Conservation (phyloP, 345 rosid species). For the Balakata baccata region DNA sequence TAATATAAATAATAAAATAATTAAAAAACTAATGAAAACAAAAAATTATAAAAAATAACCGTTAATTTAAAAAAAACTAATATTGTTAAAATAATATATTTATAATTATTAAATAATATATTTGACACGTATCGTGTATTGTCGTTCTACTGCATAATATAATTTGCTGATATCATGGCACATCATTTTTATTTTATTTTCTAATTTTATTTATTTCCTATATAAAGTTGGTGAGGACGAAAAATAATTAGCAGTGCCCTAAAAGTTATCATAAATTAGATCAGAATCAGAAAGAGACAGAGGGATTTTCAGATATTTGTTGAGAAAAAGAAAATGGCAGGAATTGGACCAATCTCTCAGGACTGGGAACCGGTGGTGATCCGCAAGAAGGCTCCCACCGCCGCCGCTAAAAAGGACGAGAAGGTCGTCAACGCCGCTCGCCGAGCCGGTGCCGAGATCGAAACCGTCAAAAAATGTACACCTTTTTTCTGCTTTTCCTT, state of each 20-base stretch:
- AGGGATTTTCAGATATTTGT: too few species aligned
- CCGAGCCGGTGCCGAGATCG: slow-evolving; percentile 35
- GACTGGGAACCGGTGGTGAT: slow-evolving; percentile 36
- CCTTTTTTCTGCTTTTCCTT: not conserved
- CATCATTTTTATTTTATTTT: not conserved
- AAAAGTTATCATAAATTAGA: not conserved
- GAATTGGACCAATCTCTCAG: slow-evolving; percentile 28
- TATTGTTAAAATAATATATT: too few species aligned
- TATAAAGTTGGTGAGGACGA: not conserved
- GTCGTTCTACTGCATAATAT: too few species aligned
- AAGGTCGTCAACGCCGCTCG: slow-evolving; percentile 36
- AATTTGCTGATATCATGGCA: not conserved
- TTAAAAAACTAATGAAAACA: too few species aligned
- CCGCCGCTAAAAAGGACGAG: slow-evolving; percentile 37
- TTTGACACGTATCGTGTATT: too few species aligned
- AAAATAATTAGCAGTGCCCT: not conserved
- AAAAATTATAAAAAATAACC: too few species aligned
- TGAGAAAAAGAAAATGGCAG: slow-evolving; percentile 19
- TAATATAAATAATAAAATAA: too few species aligned
- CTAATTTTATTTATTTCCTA: not conserved
- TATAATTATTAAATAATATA: too few species aligned
- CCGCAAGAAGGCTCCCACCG: slow-evolving; percentile 37
- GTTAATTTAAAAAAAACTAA: too few species aligned
- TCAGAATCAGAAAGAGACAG: not conserved
- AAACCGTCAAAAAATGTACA: slow-evolving; percentile 26